Evolutionary conservation across 345 rosid genomes (phyloP).

Genomic region (Populus simonii): DNA sequence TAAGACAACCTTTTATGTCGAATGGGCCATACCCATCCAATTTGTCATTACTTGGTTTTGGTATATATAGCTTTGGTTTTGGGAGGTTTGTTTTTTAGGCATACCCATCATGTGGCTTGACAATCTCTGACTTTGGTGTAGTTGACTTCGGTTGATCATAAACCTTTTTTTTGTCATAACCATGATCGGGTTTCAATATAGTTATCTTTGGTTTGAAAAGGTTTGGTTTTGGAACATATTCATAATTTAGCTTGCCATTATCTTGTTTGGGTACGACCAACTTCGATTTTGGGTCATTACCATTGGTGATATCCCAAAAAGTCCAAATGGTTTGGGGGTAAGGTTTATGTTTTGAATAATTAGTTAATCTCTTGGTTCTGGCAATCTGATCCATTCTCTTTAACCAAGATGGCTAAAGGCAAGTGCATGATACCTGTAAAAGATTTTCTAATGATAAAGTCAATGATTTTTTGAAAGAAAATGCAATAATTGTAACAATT

Average conservation of each 20-base stretch:
- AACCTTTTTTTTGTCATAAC: neutral
- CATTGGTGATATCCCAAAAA: too few relatives aligned
- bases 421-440: too few relatives aligned
- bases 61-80: neutral
- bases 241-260: neutral
- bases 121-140: neutral
- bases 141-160: neutral
- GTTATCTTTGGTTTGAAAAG: neutral
- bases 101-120: neutral
- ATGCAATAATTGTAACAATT: too few relatives aligned
- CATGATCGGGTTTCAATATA: neutral
- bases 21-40: neutral
- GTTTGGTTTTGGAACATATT: neutral
- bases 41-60: neutral
- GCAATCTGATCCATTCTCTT: too few relatives aligned
- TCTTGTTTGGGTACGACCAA: neutral
- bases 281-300: neutral
- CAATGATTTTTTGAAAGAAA: too few relatives aligned
- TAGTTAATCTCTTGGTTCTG: too few relatives aligned
- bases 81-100: neutral
- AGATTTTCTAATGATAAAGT: too few relatives aligned
- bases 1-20: slow-evolving; percentile 3
- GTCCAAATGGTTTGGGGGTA: too few relatives aligned
- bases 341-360: too few relatives aligned
- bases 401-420: too few relatives aligned